Evolutionary conservation across 1,139 yeast species (phyloP), one percentile per base, ranked within the genome.

Genomic region (Ashbya aceris): DNA sequence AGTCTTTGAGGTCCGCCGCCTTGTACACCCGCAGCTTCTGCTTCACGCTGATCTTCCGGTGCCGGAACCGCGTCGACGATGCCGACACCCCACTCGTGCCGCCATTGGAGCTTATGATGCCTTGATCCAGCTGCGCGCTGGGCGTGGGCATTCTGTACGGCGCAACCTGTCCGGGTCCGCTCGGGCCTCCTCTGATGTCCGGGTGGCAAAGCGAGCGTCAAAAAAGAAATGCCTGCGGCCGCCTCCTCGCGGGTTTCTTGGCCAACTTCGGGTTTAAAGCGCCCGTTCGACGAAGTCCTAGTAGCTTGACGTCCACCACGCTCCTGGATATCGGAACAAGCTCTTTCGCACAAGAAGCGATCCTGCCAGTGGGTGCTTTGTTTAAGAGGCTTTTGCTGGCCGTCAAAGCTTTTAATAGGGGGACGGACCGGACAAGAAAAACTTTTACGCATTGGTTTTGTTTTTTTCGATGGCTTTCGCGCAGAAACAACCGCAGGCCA

Each of bases 31-130:
- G 80, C 45, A 91, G 72, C n/a, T 85, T 79, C 63, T 87, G 96
- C 61, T 86, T 87, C 43, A 86, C 93, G 43, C 93, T 81, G 53
- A 87, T 86, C 66, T 87, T 87, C 49, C 96, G 74, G 67, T 87
- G 95, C 49, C 96, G 77, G 64, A 86, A 85, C 50, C 95, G 69
- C 39, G 91, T 46, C 30, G 48, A 52, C 10, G 46, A 41, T 8
- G 44, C 47, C 17, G 39, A 32, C n/a, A 44, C 37, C 10, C 14
- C 36, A 28, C 36, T 33, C 20, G 32, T 26, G 26, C 33, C 12
- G 30, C 40, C 40, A 33, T 38, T 38, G 27, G 36, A 32, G 17
- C 20, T 32, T 11, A 30, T 27, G 11, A 11, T 30, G 23, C 23
- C 40, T 13, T 38, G 36, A 14, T 38, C 28, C 28, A 34, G 17